Conservation (phyloP, 2,329 filamentous ascomycete species). For the Phialophora tarda region DNA sequence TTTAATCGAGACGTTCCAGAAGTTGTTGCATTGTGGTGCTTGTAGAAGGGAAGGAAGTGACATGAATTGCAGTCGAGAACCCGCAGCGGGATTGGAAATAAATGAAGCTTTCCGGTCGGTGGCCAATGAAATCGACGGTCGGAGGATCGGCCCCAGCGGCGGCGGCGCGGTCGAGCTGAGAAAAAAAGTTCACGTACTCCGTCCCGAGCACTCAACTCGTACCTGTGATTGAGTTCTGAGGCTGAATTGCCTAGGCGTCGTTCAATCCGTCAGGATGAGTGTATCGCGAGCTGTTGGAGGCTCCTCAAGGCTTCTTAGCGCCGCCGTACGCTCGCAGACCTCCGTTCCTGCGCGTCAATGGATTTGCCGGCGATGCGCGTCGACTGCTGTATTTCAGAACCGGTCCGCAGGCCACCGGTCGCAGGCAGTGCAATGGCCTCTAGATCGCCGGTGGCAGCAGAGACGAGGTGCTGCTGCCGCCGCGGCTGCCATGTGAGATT, state of each 20-base stretch:
- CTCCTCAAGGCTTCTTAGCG: constrained; percentile 38
- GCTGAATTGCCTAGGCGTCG: neutral
- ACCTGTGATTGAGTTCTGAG: neutral
- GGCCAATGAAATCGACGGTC: neutral
- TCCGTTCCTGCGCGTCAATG: constrained; percentile 47
- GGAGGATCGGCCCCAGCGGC: neutral
- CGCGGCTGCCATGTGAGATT: constrained; percentile 52
- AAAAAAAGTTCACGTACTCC: constrained; percentile 16
- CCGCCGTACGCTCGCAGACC: constrained; percentile 45
- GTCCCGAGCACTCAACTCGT: neutral
- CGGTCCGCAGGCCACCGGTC: constrained; percentile 14
- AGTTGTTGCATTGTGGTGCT: neutral
- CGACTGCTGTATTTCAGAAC: constrained; percentile 26
- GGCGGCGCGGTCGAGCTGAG: constrained; percentile 14
- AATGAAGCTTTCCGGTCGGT: neutral
- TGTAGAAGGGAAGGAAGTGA: neutral
- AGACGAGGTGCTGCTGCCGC: constrained; percentile 51
- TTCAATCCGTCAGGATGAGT: constrained; percentile 35
- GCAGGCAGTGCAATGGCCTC: constrained; percentile 39
- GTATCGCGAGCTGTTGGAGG: constrained; percentile 35
- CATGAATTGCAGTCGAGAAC: too few relatives aligned
- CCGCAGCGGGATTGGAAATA: neutral
- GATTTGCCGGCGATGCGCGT: constrained; percentile 48
- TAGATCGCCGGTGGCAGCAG: constrained; percentile 51
- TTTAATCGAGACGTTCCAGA: neutral